Conservation (phyloP, 2,329 filamentous ascomycete genomes). For the Ophiostoma sp. region DNA sequence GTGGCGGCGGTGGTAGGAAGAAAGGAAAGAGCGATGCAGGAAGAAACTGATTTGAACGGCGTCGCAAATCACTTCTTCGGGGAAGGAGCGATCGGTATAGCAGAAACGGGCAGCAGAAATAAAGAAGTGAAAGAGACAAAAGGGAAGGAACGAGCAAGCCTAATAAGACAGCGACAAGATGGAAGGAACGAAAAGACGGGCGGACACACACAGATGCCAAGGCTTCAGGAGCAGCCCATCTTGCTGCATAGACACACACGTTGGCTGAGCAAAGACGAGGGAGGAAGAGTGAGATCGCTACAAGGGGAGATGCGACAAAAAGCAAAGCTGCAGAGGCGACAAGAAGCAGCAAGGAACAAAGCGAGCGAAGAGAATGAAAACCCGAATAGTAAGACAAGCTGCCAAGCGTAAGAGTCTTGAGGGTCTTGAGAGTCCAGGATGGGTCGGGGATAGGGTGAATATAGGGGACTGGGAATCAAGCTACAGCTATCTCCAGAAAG, state of each 20-base stretch:
- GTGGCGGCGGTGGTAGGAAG: background rate
- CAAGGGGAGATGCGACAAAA: background rate
- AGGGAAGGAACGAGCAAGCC: background rate
- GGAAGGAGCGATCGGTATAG: background rate
- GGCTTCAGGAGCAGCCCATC: background rate
- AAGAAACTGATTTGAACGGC: too few relatives aligned
- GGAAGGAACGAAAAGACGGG: background rate
- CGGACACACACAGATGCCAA: background rate
- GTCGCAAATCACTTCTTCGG: background rate
- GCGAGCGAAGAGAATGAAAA: background rate
- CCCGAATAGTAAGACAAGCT: background rate
- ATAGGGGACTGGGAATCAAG: background rate
- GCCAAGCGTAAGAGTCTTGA: background rate
- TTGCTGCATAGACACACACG: too few relatives aligned
- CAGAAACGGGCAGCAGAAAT: background rate
- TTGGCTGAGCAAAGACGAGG: too few relatives aligned
- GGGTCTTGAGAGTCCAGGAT: background rate
- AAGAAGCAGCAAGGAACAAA: background rate
- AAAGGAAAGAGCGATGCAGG: background rate
- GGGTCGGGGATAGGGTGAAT: conserved; percentile 4
- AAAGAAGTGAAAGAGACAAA: background rate
- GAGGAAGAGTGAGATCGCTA: too few relatives aligned
- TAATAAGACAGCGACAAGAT: background rate
- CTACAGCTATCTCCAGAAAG: background rate
- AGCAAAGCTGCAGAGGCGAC: background rate